phyloP scores from a whole-genome alignment of 1,139 yeast genomes.

The Pichia sp. region DNA sequence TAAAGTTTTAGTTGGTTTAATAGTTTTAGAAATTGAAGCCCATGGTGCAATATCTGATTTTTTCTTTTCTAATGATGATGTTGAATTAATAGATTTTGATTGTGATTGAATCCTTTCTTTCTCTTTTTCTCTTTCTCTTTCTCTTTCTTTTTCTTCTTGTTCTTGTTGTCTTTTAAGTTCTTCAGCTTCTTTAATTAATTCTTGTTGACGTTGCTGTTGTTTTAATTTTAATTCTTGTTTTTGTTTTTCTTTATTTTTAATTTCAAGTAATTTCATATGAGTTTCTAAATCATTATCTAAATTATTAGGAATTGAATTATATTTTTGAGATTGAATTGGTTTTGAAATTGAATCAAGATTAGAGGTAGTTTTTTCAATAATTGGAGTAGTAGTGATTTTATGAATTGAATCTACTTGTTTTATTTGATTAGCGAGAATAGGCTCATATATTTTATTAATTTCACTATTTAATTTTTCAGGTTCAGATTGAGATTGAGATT shows the following conservation, averaged over 20 bases:
- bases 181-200: neutral
- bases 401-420: neutral
- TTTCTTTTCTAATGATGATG: neutral
- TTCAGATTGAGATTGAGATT: too few species aligned
- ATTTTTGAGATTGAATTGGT: too few species aligned
- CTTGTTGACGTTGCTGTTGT: constrained; percentile 2
- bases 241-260: constrained; percentile 6
- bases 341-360: neutral
- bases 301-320: neutral
- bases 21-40: constrained; percentile 35
- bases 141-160: neutral
- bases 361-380: neutral
- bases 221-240: constrained; percentile 5
- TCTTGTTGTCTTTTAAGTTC: neutral
- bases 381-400: neutral
- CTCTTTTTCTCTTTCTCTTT: neutral
- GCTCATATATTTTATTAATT: too few species aligned
- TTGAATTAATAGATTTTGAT: neutral
- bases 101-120: neutral
- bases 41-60: constrained; percentile 46
- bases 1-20: constrained; percentile 49
- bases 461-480: too few species aligned
- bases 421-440: too few species aligned
- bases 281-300: constrained; percentile 1
- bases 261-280: constrained; percentile 7